Evolutionary conservation across 768 basidiomycete genomes (phyloP), one percentile per base, ranked within the genome.

Genomic region (Trametes villosa): DNA sequence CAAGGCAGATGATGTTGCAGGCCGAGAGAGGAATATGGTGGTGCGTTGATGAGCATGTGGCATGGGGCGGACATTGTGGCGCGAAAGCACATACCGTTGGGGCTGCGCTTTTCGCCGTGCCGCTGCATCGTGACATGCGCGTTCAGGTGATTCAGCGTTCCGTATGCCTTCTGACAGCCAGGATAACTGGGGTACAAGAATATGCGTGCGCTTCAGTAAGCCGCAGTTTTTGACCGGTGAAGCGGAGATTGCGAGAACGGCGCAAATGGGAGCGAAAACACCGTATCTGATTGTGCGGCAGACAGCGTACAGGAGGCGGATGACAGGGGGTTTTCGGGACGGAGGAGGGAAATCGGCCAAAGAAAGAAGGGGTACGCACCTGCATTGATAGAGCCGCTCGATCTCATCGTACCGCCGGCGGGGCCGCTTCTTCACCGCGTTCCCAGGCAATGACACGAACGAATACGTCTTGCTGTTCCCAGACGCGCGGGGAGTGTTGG

Each of bases 81-180:
- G 46, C 45, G 61, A 49, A 58, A 56, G 64, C 22, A 77, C 91
- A 76, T 69, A 96, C 96, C 96, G 57, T 85, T 85, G 13, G 96
- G 96, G 72, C 86, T 89, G 56, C 96, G 85, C 77, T 96, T 98
- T 17, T 80, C 57, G 42, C 96, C 96, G 72, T 99, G 96, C 74
- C 92, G 92, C 74, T 98, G 96, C 92, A 97, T 97, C n/a, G 88
- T 90, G 58, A 98, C 94, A 73, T 99, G 96, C 30, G 95, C 94
- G 72, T 99, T 99, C 62, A 99, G 81, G 75, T 99, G 96, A 72
- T 99, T 98, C 49, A 98, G 81, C 4, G 95, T 97, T 30, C 95
- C 95, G 69, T 96, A 97, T 27, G 91, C 82, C 77, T 96, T 96
- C 56, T 85, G 81, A 69, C 83, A 84, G 22, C 71, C 72, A 7